Evolutionary conservation across 441 rosid genomes (phyloP).

Genomic region (Populus tomentosa): DNA sequence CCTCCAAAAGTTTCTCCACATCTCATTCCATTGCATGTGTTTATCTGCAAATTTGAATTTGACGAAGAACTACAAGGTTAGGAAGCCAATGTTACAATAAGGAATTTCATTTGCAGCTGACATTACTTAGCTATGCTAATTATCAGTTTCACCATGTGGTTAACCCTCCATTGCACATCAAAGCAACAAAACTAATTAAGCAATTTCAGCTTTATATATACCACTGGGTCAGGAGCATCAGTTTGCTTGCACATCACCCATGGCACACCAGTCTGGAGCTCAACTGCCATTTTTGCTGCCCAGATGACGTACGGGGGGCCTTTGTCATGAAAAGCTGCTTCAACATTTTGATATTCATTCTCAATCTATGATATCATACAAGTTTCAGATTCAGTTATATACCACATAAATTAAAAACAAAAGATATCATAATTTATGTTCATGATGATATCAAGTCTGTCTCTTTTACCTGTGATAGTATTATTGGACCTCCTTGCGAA

Average conservation of each 20-base stretch:
- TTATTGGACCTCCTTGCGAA: conserved; percentile 86
- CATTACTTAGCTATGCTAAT: neutral
- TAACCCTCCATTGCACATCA: neutral
- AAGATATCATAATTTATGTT: neutral
- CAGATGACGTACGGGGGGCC: conserved; percentile 62
- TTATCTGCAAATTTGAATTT: conserved; percentile 42
- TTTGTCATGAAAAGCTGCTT: conserved; percentile 37
- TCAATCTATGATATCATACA: conserved; percentile 40
- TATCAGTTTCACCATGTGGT: neutral
- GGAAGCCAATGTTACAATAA: neutral
- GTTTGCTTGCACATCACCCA: conserved; percentile 95
- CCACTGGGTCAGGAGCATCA: conserved; percentile 87
- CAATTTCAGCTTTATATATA: conserved; percentile 16
- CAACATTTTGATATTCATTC: conserved; percentile 70
- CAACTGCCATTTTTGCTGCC: conserved; percentile 77
- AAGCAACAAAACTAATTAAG: neutral
- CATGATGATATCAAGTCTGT: neutral
- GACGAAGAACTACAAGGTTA: neutral
- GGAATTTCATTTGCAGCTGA: neutral
- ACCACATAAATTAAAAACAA: neutral
- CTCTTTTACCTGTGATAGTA: conserved; percentile 61
- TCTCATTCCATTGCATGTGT: conserved; percentile 76
- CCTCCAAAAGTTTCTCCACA: conserved; percentile 81
- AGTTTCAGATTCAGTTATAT: neutral
- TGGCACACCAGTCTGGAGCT: conserved; percentile 76